Conservation (phyloP, 2,329 filamentous ascomycete species). For the Cladosporium colombiae region DNA sequence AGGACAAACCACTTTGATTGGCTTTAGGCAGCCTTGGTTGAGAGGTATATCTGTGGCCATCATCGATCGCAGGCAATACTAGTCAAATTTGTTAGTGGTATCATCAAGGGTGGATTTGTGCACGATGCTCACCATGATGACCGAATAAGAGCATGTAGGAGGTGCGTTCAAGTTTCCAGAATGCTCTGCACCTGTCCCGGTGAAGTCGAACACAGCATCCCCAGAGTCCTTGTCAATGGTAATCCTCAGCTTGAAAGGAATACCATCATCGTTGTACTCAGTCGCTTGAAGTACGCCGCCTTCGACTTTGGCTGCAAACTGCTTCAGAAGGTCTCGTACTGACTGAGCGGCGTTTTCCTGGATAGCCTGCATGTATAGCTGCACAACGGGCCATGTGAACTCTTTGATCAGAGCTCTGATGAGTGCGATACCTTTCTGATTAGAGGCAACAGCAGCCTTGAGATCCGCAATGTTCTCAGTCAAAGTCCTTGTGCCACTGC, state of each 20-base stretch:
- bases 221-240: constrained; percentile 37
- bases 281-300: constrained; percentile 30
- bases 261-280: constrained; percentile 48
- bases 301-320: constrained; percentile 23
- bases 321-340: constrained; percentile 37
- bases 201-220: constrained; percentile 43
- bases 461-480: constrained; percentile 41
- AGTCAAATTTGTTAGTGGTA: constrained; percentile 50
- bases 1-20: constrained; percentile 33
- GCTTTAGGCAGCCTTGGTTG: constrained; percentile 42
- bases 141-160: constrained; percentile 40
- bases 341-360: constrained; percentile 38
- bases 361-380: constrained; percentile 46
- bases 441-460: constrained; percentile 40
- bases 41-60: constrained; percentile 49
- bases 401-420: constrained; percentile 41
- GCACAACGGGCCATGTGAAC: constrained; percentile 38
- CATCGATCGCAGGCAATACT: constrained; percentile 44
- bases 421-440: constrained; percentile 39
- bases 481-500: constrained; percentile 36
- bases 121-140: constrained; percentile 29
- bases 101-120: neutral
- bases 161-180: constrained; percentile 61
- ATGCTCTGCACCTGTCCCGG: constrained; percentile 66
- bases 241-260: constrained; percentile 38